Evolutionary conservation across 768 basidiomycete species (phyloP), one percentile per base, ranked within the genome.

Genomic region (Trametes cinnabarina): DNA sequence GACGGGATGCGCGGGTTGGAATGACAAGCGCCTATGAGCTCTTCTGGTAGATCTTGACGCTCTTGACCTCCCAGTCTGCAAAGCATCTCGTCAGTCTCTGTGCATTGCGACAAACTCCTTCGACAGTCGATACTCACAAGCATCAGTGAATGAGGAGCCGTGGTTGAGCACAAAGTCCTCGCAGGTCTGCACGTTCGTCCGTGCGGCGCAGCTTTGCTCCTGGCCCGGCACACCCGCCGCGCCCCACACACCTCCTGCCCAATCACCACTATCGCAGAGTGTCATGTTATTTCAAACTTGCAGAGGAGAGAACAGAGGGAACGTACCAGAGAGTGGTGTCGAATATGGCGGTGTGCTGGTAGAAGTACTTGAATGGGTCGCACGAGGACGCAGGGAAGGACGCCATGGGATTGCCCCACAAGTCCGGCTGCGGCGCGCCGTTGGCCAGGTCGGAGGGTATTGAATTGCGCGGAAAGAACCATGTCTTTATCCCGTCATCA

Each of bases 181-280:
- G 64, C 94, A 98, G 4, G 87, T 90, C 23, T 87, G 75, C 71
- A 84, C 86, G 39, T 92, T 93, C 14, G 94, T 98, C 63, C 82
- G 79, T 64, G 84, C 76, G 15, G 91, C 90, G 66, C 94, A 98
- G 70, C 89, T 93, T 70, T 88, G 82, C 17, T 83, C 84, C 74
- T 95, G 94, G 50, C 94, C 94, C 17, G 90, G 90, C 51, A 87
- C 80, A 28, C 91, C 91, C 48, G 86, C 73, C 22, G 65, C 60
- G 47, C 72, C 75, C 94, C 94, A 98, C n/a, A 83, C 87, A 44
- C 74, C 75, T 47, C 86, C 84, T 11, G 94, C 93, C 94, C 94
- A 98, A 63, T 95, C 90, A 58, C 94, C 94, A 65, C 91, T 88
- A 60, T 30, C 22, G 32, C 48, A 6, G n/a, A 19, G 35, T 17